Percentiles rank a stretch among this genome's conserved stretches.
Evolutionary conservation across 208 protist species (phyloP).

Genomic region (Acanthamoeba healyi): DNA sequence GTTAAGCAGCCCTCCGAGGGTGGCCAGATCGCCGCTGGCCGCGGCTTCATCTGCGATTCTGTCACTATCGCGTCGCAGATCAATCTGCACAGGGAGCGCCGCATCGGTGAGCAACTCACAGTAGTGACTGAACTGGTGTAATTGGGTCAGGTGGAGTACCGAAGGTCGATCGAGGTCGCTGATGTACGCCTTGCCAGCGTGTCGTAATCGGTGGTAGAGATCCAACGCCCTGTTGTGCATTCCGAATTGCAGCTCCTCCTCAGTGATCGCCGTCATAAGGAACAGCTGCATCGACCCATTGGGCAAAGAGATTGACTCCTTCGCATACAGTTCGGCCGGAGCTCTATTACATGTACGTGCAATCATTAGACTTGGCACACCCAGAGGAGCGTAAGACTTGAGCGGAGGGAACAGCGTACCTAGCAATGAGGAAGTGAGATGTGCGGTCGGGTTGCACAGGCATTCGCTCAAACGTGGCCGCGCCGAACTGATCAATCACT

Average conservation of each 20-base stretch:
- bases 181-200: slow-evolving; percentile 16
- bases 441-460: slow-evolving; percentile 27
- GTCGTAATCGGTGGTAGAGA: slow-evolving; percentile 38
- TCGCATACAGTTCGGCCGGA: slow-evolving; percentile 12
- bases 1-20: background rate
- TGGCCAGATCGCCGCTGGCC: slow-evolving; percentile 17
- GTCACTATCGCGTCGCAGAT: slow-evolving; percentile 7
- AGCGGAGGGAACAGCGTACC: slow-evolving; percentile 11
- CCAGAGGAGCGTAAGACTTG: background rate
- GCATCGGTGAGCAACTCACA: no score
- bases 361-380: background rate
- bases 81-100: background rate
- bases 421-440: slow-evolving; percentile 36
- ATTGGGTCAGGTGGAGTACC: background rate
- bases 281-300: slow-evolving; percentile 35
- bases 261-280: slow-evolving; percentile 14
- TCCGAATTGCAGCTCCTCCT: slow-evolving; percentile 32
- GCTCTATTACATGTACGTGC: background rate
- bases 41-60: slow-evolving; percentile 23
- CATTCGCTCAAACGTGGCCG: slow-evolving; percentile 34
- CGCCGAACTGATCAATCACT: slow-evolving; percentile 47
- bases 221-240: slow-evolving; percentile 41
- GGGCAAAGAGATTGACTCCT: background rate
- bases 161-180: slow-evolving; percentile 30
- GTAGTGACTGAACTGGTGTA: background rate